These are phyloP conservation scores for Zelopaecilomyces penicillatus DNA, from an alignment of 2,329 filamentous ascomycete genomes.

Conservation along the genomic window DNA sequence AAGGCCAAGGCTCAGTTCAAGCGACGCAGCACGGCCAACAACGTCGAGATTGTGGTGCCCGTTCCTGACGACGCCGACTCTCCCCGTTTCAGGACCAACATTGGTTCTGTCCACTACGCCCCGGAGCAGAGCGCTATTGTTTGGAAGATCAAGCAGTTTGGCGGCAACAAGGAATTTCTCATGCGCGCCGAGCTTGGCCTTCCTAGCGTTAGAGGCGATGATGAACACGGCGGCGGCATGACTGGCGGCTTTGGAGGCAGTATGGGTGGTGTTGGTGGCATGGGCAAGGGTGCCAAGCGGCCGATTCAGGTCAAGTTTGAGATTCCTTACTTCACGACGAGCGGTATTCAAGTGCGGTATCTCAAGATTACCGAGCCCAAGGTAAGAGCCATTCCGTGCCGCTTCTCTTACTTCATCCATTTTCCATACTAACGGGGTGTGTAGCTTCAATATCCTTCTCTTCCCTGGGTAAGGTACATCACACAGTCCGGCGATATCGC, in stretches of 20 bases:
- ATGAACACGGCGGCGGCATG: constrained; percentile 94
- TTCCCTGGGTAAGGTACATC: constrained; percentile 98
- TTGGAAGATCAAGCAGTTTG: constrained; percentile 99
- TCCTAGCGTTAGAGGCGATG: constrained; percentile 87
- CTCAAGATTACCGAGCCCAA: constrained; percentile 99
- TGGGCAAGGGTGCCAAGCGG: constrained; percentile 76
- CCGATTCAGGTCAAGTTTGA: constrained; percentile 99
- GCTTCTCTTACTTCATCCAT: background rate
- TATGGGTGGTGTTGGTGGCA: constrained; percentile 78
- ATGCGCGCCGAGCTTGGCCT: constrained; percentile 96
- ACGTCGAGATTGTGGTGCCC: constrained; percentile 94
- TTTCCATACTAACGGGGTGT: constrained; percentile 1
- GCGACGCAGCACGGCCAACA: constrained; percentile 93
- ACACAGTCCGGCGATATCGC: constrained; percentile 97
- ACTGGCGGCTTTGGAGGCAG: constrained; percentile 94
- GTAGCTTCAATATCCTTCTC: constrained; percentile 92
- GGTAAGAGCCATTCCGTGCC: constrained; percentile 47
- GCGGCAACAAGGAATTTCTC: constrained; percentile 94
- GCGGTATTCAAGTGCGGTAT: constrained; percentile 95
- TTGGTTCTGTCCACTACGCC: constrained; percentile 93
- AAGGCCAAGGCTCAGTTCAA: constrained; percentile 99
- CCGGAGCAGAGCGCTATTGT: constrained; percentile 96
- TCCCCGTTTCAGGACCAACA: constrained; percentile 93
- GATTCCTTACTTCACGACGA: constrained; percentile 99
- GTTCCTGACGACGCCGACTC: constrained; percentile 96